Conservation (phyloP, 2,329 filamentous ascomycete genomes). For the Penicillium sp. region DNA sequence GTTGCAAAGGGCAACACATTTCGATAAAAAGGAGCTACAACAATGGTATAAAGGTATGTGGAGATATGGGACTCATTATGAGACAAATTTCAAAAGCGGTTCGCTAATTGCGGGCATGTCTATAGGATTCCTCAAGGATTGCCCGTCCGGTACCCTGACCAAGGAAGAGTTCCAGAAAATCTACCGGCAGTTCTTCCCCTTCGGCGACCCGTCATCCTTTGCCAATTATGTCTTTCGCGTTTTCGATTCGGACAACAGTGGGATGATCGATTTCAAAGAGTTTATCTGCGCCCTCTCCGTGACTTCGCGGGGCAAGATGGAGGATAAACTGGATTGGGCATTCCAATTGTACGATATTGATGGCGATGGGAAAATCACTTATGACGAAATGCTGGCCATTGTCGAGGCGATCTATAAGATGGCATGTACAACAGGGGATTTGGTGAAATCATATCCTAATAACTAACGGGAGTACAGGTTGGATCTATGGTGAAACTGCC, state of each 20-base stretch:
- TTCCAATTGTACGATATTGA: slow-evolving; percentile 99
- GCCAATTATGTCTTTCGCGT: slow-evolving; percentile 99
- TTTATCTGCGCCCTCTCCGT: slow-evolving; percentile 98
- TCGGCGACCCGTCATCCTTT: slow-evolving; percentile 94
- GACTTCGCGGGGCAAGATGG: slow-evolving; percentile 96
- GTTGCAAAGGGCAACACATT: slow-evolving; percentile 94
- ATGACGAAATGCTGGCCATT: slow-evolving; percentile 98
- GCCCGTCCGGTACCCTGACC: slow-evolving; percentile 91
- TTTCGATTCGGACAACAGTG: slow-evolving; percentile 95
- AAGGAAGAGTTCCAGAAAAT: slow-evolving; percentile 99
- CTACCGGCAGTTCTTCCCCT: slow-evolving; percentile 98
- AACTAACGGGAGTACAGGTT: slow-evolving; percentile 57
- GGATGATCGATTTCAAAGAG: slow-evolving; percentile 98
- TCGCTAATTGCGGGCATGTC: slow-evolving; percentile 15
- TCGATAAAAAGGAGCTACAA: slow-evolving; percentile 99
- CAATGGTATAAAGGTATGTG: slow-evolving; percentile 97
- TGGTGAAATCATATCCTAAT: background rate
- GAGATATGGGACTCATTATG: background rate
- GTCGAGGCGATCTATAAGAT: slow-evolving; percentile 99
- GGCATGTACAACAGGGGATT: slow-evolving; percentile 53
- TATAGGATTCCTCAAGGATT: slow-evolving; percentile 97
- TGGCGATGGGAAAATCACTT: slow-evolving; percentile 97
- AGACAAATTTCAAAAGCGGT: background rate
- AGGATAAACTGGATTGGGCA: slow-evolving; percentile 98
- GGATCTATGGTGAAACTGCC: slow-evolving; percentile 99